Percentiles rank a stretch among this genome's conserved stretches.
Conservation (phyloP, 2,329 filamentous ascomycete species). For the Fusarium heterosporum region DNA sequence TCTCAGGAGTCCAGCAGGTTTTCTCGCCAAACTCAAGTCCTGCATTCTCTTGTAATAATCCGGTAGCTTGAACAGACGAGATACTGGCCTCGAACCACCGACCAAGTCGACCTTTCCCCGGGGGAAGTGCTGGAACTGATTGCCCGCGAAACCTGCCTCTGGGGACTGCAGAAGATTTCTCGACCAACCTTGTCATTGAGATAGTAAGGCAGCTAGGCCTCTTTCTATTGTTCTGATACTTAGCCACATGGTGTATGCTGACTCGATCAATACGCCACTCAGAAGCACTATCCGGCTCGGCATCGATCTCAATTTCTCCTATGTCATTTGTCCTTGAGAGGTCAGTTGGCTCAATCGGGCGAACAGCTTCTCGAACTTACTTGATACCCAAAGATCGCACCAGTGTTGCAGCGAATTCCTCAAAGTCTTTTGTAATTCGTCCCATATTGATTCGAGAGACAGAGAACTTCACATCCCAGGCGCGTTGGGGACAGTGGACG, state of each 20-base stretch:
- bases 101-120: slow-evolving; percentile 14
- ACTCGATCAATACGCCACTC: slow-evolving; percentile 32
- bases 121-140: slow-evolving; percentile 16
- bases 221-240: slow-evolving; percentile 31
- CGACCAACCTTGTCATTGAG: slow-evolving; percentile 41
- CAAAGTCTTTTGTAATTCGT: slow-evolving; percentile 29
- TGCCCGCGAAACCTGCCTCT: slow-evolving; percentile 15
- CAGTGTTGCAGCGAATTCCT: slow-evolving; percentile 36
- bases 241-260: slow-evolving; percentile 39
- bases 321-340: slow-evolving; percentile 30
- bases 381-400: slow-evolving; percentile 40
- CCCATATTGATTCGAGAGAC: slow-evolving; percentile 26
- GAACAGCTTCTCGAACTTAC: slow-evolving; percentile 36
- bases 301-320: slow-evolving; percentile 36
- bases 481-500: slow-evolving; percentile 48
- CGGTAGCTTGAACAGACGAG: slow-evolving; percentile 37
- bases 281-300: slow-evolving; percentile 7
- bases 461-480: slow-evolving; percentile 51
- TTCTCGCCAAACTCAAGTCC: slow-evolving; percentile 45
- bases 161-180: neutral
- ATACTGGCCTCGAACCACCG: slow-evolving; percentile 50
- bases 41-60: slow-evolving; percentile 44
- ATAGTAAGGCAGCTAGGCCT: slow-evolving; percentile 40
- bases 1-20: slow-evolving; percentile 42
- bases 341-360: slow-evolving; percentile 9